phyloP scores from a whole-genome alignment of 768 basidiomycete genomes.

The Lentinus brumalis region DNA sequence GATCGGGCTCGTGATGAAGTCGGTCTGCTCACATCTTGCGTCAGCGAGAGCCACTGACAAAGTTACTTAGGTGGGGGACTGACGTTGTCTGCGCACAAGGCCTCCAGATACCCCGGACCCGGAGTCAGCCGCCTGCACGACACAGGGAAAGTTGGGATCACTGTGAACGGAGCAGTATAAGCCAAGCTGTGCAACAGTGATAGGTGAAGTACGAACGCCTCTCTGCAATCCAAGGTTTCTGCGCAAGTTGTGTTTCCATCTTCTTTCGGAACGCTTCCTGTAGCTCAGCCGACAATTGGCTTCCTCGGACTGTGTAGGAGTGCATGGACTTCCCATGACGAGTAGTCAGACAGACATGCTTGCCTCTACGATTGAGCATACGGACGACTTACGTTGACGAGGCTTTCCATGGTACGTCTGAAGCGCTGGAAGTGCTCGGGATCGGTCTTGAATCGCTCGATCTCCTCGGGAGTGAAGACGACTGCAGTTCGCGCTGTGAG shows the following conservation, averaged over 20 bases:
- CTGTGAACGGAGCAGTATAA: constrained; percentile 30
- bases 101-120: constrained; percentile 68
- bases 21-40: constrained; percentile 38
- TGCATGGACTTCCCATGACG: constrained; percentile 32
- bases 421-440: constrained; percentile 49
- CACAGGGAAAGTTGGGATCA: constrained; percentile 61
- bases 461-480: constrained; percentile 53
- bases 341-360: background rate
- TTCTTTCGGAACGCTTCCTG: constrained; percentile 40
- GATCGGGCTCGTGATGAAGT: constrained; percentile 54
- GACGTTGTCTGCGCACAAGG: constrained; percentile 64
- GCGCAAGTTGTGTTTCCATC: constrained; percentile 53
- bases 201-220: constrained; percentile 38
- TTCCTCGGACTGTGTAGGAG: constrained; percentile 37
- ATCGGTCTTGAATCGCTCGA: constrained; percentile 47
- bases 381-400: constrained; percentile 46
- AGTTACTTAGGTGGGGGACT: constrained; percentile 2
- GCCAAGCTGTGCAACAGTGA: background rate
- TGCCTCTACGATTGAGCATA: too few species aligned
- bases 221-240: constrained; percentile 64
- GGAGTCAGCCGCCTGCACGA: constrained; percentile 67
- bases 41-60: background rate
- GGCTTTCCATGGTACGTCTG: constrained; percentile 48
- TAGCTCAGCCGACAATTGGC: constrained; percentile 17
- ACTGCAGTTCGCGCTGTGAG: constrained; percentile 37